A percentile compares a stretch with the other conserved stretches of the same genome.
Conservation (phyloP, 2,329 filamentous ascomycete genomes). For the Cladosporium colombiae region DNA sequence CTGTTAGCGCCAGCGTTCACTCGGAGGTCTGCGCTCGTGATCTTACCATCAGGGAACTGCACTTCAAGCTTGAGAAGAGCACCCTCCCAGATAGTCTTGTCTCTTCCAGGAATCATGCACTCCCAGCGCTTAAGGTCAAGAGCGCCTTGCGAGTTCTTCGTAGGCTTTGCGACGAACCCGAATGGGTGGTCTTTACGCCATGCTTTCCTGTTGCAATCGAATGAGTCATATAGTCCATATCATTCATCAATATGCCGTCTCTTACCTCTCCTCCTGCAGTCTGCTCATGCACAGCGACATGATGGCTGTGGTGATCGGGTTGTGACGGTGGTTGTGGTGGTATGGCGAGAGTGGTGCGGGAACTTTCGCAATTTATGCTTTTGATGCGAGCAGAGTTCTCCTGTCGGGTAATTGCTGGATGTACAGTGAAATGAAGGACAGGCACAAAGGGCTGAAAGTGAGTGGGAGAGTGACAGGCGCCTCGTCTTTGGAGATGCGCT, state of each 20-base stretch:
- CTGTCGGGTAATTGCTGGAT: background rate
- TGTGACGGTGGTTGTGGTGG: background rate
- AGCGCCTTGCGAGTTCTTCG: constrained; percentile 74
- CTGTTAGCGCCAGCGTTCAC: background rate
- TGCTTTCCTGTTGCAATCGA: constrained; percentile 68
- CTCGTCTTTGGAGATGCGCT: constrained; percentile 6
- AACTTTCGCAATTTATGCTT: background rate
- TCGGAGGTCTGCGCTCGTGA: background rate
- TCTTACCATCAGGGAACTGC: constrained; percentile 85
- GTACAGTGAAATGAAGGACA: background rate
- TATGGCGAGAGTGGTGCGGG: background rate
- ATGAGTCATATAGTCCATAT: constrained; percentile 20
- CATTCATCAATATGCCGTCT: constrained; percentile 16
- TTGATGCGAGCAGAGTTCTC: background rate
- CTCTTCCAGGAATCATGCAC: constrained; percentile 92
- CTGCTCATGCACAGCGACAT: constrained; percentile 91
- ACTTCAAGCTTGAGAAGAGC: constrained; percentile 94
- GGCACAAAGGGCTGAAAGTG: background rate
- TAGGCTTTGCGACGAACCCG: constrained; percentile 90
- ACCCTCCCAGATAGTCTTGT: constrained; percentile 97
- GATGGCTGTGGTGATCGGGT: constrained; percentile 22
- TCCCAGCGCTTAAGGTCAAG: constrained; percentile 96
- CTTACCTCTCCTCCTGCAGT: constrained; percentile 82
- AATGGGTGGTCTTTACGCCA: constrained; percentile 98
- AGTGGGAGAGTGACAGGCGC: background rate